Evolutionary conservation across 1,284 basidiomycete species (phyloP).

Genomic region (Takashimella tepidaria): DNA sequence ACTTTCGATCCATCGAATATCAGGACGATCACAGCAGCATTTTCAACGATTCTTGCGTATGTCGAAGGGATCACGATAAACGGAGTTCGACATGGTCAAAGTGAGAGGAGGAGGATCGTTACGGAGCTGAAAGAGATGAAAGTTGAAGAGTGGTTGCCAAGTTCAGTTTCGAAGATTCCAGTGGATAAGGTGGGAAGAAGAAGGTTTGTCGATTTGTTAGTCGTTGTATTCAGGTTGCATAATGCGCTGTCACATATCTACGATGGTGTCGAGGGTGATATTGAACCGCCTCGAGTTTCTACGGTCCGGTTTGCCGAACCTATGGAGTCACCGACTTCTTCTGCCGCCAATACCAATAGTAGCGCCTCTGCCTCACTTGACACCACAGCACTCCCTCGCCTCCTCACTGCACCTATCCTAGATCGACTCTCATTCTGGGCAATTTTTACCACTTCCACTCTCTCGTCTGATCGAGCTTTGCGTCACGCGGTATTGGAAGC

Average conservation of each 20-base stretch:
- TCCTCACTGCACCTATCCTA: conserved; percentile 5
- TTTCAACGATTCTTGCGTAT: conserved; percentile 53
- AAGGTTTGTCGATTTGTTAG: conserved; percentile 6
- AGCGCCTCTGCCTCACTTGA: too few relatives aligned
- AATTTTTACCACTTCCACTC: conserved; percentile 8
- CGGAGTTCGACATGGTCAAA: conserved; percentile 59
- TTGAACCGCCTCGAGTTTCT: too few relatives aligned
- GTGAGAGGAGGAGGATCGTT: conserved; percentile 48
- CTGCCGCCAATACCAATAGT: too few relatives aligned
- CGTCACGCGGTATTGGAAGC: conserved; percentile 60
- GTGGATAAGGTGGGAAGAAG: not conserved
- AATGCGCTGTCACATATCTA: not conserved
- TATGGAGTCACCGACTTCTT: too few relatives aligned
- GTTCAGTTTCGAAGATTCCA: conserved; percentile 2
- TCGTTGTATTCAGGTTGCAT: conserved; percentile 14
- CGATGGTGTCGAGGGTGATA: too few relatives aligned
- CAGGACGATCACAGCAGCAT: conserved; percentile 26
- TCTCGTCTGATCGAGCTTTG: conserved; percentile 25
- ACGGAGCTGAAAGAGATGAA: conserved; percentile 8
- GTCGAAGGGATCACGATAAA: conserved; percentile 70
- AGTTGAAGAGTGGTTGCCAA: conserved; percentile 7
- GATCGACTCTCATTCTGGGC: conserved; percentile 12
- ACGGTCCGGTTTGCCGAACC: too few relatives aligned
- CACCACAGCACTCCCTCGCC: too few relatives aligned
- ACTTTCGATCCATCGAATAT: not conserved